Evolutionary conservation across 805 yeast species (phyloP).

Genomic region (Candida namnaoensis): DNA sequence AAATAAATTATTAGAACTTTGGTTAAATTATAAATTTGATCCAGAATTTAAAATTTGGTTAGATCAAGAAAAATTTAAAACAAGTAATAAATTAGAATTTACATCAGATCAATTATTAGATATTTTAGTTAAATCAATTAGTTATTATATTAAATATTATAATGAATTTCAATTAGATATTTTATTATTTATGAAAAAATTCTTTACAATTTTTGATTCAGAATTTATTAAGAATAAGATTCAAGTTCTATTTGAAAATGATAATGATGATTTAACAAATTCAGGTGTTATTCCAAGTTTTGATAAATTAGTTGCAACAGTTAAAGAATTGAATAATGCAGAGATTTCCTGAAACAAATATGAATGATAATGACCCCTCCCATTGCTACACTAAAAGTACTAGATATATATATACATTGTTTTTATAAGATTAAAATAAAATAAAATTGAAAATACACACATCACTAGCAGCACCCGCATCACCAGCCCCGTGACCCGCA

Average conservation of each 20-base stretch:
- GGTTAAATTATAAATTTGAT: slow-evolving; percentile 10
- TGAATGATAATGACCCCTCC: no score
- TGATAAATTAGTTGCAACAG: slow-evolving; percentile 7
- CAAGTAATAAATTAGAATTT: slow-evolving; percentile 11
- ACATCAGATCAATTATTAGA: slow-evolving; percentile 30
- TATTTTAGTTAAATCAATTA: slow-evolving; percentile 37
- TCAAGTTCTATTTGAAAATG: slow-evolving; percentile 17
- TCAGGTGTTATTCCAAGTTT: slow-evolving; percentile 19
- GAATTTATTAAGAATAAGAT: slow-evolving; percentile 21
- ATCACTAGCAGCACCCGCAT: no score
- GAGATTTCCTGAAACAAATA: no score
- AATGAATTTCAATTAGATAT: slow-evolving; percentile 40
- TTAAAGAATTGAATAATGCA: neutral
- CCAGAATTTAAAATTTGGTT: slow-evolving; percentile 7
- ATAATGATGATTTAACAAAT: slow-evolving; percentile 14
- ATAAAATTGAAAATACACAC: no score
- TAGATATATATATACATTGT: no score
- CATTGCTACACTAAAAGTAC: no score
- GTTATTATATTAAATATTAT: slow-evolving; percentile 63
- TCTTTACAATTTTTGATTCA: slow-evolving; percentile 26
- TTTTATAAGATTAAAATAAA: no score
- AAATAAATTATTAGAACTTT: slow-evolving; percentile 35
- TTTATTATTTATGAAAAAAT: slow-evolving; percentile 33
- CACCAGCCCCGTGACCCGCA: no score
- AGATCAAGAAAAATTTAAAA: slow-evolving; percentile 9